Conservation (phyloP, 202 grass and related monocot genomes). For the Dendrocalamus latiflorus region DNA sequence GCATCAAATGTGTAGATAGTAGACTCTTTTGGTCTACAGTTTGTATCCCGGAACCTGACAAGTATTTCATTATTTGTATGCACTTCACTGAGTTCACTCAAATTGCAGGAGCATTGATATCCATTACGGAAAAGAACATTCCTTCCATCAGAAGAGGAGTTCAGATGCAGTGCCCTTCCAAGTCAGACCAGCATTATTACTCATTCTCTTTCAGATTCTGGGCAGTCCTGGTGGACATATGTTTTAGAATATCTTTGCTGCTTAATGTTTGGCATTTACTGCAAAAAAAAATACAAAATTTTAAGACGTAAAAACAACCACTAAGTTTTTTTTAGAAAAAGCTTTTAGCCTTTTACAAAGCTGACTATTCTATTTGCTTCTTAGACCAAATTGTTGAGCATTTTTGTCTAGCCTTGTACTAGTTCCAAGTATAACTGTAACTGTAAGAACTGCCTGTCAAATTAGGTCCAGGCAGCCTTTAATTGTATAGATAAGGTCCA, state of each 20-base stretch:
- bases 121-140: not conserved
- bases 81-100: not conserved
- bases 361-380: not conserved
- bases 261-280: not conserved
- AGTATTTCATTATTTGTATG: not conserved
- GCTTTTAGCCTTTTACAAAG: not conserved
- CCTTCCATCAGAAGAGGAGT: not conserved
- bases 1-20: no score
- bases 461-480: not conserved
- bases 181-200: not conserved
- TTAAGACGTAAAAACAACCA: not conserved
- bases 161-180: not conserved
- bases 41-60: not conserved
- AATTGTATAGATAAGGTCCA: not conserved
- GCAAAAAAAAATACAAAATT: not conserved
- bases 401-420: not conserved
- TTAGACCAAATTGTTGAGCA: not conserved
- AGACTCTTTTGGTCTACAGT: not conserved
- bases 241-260: not conserved
- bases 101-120: conserved; percentile 1
- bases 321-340: not conserved
- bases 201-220: not conserved
- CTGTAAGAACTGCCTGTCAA: not conserved
- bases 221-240: not conserved
- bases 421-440: not conserved